Base-by-base conservation (phyloP, 805 yeast species). In the Wickerhamomyces strasburgensis region DNA sequence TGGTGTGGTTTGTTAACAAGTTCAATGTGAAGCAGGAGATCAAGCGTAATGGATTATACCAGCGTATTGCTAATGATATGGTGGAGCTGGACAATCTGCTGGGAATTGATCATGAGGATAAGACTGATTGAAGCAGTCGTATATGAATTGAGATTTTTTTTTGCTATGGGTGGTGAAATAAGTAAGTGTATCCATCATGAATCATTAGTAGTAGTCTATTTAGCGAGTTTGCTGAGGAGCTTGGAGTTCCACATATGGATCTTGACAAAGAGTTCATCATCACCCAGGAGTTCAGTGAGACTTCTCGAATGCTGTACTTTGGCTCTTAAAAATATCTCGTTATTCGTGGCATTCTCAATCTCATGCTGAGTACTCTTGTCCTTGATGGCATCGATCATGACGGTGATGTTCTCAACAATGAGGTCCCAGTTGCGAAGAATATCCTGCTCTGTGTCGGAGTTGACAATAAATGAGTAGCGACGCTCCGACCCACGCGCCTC, bases 401-500 rank as follows among this genome's bases (percentile, higher is more conserved):
- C 61, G 2, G 54, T 49, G 14, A 72, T 51, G 21, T 65, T 75
- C 8, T 61, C 52, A 13, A 62, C 55, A 2, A 79, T 65, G 31
- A 69, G 54, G 27, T 73, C 69, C 79, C 84, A 81, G 43, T 73
- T 68, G 21, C 64, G 57, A n/a, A 79, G 56, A 13, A 82, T 54
- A 13, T 60, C 67, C n/a, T 61, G 50, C 41, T 74, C 84, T 15
- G 68, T 61, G 47, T 78, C 83, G 9, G 73, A 62, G 2, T 78
- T 68, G 11, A 80, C 75, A 39, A 80, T 67, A 14, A 80, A 54
- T 1, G 81, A 67, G 47, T 80, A 83, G 35, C 83, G 70, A 40
- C 90, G 62, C 53, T 83, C 88, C 1, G 82, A 75, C 2, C 90
- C 90, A 38, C 90, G 64, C 0, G 90, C 88, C 33, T 75, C 73